phyloP scores from a whole-genome alignment of 352 stramenopile species.

The Bremia lactucae region DNA sequence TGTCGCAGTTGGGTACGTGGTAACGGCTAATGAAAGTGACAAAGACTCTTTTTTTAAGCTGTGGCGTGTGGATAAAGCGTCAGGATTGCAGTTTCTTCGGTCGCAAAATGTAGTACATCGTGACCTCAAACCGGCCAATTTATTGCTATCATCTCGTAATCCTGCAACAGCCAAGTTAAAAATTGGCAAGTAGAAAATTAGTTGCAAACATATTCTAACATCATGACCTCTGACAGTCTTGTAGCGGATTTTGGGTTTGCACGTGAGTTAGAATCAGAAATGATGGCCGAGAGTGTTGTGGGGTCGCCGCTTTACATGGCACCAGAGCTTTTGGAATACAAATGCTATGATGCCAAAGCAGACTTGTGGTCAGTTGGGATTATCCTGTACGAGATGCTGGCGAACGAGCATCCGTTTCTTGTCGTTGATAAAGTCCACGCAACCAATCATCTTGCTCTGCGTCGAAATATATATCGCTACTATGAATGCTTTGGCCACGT shows the following conservation, averaged over 20 bases:
- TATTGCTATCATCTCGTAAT: slow-evolving; percentile 66
- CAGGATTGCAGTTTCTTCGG: slow-evolving; percentile 59
- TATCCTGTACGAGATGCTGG: slow-evolving; percentile 81
- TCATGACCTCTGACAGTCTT: too few species aligned
- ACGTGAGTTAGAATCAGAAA: slow-evolving; percentile 52
- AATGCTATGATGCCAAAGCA: slow-evolving; percentile 75
- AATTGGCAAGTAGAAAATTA: slow-evolving; percentile 51
- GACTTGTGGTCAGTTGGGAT: slow-evolving; percentile 76
- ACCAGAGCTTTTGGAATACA: slow-evolving; percentile 72
- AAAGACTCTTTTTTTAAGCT: too few species aligned
- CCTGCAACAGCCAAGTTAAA: slow-evolving; percentile 55
- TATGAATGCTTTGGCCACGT: slow-evolving; percentile 49
- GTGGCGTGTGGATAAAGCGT: slow-evolving; percentile 27
- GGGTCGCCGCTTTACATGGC: slow-evolving; percentile 76
- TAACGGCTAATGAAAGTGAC: neutral
- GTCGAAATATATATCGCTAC: slow-evolving; percentile 70
- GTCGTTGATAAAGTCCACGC: slow-evolving; percentile 64
- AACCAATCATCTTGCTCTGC: slow-evolving; percentile 67
- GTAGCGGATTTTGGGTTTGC: slow-evolving; percentile 70
- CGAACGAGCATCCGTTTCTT: slow-evolving; percentile 67
- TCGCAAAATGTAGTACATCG: slow-evolving; percentile 72
- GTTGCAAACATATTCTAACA: too few species aligned
- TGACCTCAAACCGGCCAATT: slow-evolving; percentile 67
- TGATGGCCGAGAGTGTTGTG: slow-evolving; percentile 71
- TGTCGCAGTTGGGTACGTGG: slow-evolving; percentile 60